Evolutionary conservation across 1,139 yeast genomes (phyloP), one percentile per base, ranked within the genome.

Genomic region (Nakaseomyces delphensis): DNA sequence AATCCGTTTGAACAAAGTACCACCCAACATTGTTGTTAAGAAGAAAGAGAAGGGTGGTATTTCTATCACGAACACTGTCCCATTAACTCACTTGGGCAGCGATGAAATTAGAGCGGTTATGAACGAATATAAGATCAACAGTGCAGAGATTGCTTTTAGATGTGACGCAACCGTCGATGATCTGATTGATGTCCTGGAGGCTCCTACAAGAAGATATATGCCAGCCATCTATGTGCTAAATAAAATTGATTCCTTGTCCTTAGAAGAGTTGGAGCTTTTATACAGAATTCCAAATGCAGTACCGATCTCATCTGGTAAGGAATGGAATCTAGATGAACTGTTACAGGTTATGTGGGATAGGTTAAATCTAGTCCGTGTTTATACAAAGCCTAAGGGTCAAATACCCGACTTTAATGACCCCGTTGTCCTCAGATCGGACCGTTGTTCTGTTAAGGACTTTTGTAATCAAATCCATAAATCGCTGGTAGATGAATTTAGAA

Each of bases 111-210:
- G 84, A 57, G 98, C 98, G 1, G 98, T 91, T 43, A 84, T 91
- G 91, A 73, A 81, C 43, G 99, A 91, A 67, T 91, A 91, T 68
- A 78, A 89, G 62, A 84, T 93, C 55, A 85, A 89, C 62, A 84
- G 95, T 38, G 97, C 98, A n/a, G 96, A 91, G 60, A 83, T 91
- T 51, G 93, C 96, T 1, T 83, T 91, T 67, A 73, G 98, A 59
- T 89, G 97, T 62, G 98, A 91, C 64, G 98, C 98, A 16, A 85
- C 96, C 0, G 95, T 93, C 28, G 98, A 89, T 62, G 97, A 89
- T 59, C 70, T 89, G 55, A 87, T 89, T 55, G 97, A 89, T 63
- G 84, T 89, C n/a, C 75, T 91, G 45, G 97, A 91, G 67, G 87
- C 83, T 3, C 81, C 83, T 46, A 79, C 84, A 55, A 79, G 98